A percentile compares a stretch with the other conserved stretches of the same genome.
These are phyloP conservation scores for Phytophthora europaea DNA, from an alignment of 352 stramenopile genomes.

Conservation along the genomic window DNA sequence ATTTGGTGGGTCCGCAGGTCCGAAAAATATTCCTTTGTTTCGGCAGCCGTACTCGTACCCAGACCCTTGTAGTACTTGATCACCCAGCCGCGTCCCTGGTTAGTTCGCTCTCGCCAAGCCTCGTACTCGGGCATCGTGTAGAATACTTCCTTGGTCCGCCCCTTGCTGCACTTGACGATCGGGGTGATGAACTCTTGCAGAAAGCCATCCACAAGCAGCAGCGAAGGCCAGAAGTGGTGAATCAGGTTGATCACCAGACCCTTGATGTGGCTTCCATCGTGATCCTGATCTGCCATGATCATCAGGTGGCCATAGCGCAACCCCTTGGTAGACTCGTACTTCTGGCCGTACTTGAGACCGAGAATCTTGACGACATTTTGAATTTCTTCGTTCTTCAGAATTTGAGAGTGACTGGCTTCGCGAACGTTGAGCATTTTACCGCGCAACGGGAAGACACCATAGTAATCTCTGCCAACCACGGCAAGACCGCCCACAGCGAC, in stretches of 20 bases:
- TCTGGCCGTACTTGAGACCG: slow-evolving; percentile 96
- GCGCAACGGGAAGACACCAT: slow-evolving; percentile 98
- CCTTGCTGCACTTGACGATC: slow-evolving; percentile 97
- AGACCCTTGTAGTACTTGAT: slow-evolving; percentile 99
- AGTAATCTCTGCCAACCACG: slow-evolving; percentile 96
- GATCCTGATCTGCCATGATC: slow-evolving; percentile 99
- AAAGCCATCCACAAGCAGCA: slow-evolving; percentile 93
- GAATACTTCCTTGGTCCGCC: slow-evolving; percentile 91
- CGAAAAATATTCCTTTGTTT: slow-evolving; percentile 99
- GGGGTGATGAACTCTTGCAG: slow-evolving; percentile 98
- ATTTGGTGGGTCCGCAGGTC: slow-evolving; percentile 95
- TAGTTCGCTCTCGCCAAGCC: slow-evolving; percentile 89
- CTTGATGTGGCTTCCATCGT: slow-evolving; percentile 99
- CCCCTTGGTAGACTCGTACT: slow-evolving; percentile 91
- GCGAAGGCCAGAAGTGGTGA: slow-evolving; percentile 98
- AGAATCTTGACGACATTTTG: slow-evolving; percentile 98
- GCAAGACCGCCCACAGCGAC: slow-evolving; percentile 97
- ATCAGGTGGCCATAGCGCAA: slow-evolving; percentile 98
- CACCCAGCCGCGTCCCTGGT: slow-evolving; percentile 94
- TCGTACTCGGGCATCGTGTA: slow-evolving; percentile 99
- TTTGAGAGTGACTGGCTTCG: slow-evolving; percentile 97
- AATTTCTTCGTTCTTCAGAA: slow-evolving; percentile 98
- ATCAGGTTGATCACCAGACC: slow-evolving; percentile 99
- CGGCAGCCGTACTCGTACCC: slow-evolving; percentile 96
- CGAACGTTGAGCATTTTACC: slow-evolving; percentile 99